Conservation (phyloP, 2,329 filamentous ascomycete species). For the Arthrinium phaeospermum region DNA sequence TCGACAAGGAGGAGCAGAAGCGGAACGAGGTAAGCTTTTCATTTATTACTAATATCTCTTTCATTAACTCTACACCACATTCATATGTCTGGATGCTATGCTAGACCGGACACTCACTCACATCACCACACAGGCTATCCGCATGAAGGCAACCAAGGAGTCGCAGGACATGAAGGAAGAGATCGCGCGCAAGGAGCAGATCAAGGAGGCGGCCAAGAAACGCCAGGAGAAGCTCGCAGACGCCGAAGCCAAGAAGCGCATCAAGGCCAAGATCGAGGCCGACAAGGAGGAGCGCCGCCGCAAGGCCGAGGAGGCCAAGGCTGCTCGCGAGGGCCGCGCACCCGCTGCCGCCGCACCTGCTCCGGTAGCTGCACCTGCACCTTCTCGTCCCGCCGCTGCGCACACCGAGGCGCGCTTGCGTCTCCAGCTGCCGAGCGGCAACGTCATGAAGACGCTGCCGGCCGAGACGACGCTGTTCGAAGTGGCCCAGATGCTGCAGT, state of each 20-base stretch:
- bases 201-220: conserved; percentile 89
- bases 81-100: not conserved
- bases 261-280: conserved; percentile 91
- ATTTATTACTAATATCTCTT: not conserved
- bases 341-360: conserved; percentile 50
- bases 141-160: conserved; percentile 88
- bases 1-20: conserved; percentile 83
- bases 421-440: conserved; percentile 77
- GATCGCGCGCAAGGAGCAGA: conserved; percentile 82
- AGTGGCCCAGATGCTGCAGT: conserved; percentile 76
- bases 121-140: conserved; percentile 60
- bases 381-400: conserved; percentile 65
- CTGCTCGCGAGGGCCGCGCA: conserved; percentile 77
- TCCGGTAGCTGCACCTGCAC: conserved; percentile 53
- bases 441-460: conserved; percentile 84
- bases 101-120: conserved; percentile 21
- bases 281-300: conserved; percentile 89
- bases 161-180: conserved; percentile 90
- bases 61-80: not conserved
- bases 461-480: conserved; percentile 94
- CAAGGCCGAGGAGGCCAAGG: conserved; percentile 86
- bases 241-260: conserved; percentile 82
- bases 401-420: conserved; percentile 83
- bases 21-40: conserved; percentile 74
- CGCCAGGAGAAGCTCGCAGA: conserved; percentile 87